Evolutionary conservation across 2,329 filamentous ascomycete species (phyloP).

Genomic region (Arthrobotrys sphaeroides): DNA sequence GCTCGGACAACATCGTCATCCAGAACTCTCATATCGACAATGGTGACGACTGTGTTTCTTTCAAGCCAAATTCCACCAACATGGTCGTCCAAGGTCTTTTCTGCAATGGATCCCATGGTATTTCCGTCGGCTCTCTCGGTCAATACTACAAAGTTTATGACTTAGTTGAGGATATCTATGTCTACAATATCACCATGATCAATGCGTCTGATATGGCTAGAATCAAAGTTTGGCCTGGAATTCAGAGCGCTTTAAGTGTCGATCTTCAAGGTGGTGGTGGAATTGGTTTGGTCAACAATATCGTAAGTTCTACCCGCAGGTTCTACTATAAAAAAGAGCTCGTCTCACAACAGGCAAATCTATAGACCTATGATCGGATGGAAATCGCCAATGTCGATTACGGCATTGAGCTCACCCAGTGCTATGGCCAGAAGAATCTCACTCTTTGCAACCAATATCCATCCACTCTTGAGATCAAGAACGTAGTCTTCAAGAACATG

Average conservation of each 20-base stretch:
- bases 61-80: conserved; percentile 77
- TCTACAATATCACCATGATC: conserved; percentile 70
- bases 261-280: conserved; percentile 75
- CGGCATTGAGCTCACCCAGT: conserved; percentile 71
- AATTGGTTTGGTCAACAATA: conserved; percentile 70
- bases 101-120: conserved; percentile 76
- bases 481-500: conserved; percentile 69
- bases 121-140: conserved; percentile 76
- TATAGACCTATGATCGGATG: conserved; percentile 70
- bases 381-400: conserved; percentile 70
- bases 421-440: conserved; percentile 68
- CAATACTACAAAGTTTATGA: conserved; percentile 73
- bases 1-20: conserved; percentile 71
- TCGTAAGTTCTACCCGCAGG: conserved; percentile 59
- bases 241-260: conserved; percentile 67
- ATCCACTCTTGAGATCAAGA: conserved; percentile 54
- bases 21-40: conserved; percentile 73
- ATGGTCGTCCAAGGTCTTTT: conserved; percentile 73
- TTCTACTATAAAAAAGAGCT: not conserved
- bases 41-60: conserved; percentile 76
- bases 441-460: conserved; percentile 64
- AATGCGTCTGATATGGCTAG: conserved; percentile 71
- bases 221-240: conserved; percentile 78
- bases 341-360: not conserved
- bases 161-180: conserved; percentile 74